phyloP scores from a whole-genome alignment of 1,139 yeast genomes.

The Geotrichum cucujoidarum region DNA sequence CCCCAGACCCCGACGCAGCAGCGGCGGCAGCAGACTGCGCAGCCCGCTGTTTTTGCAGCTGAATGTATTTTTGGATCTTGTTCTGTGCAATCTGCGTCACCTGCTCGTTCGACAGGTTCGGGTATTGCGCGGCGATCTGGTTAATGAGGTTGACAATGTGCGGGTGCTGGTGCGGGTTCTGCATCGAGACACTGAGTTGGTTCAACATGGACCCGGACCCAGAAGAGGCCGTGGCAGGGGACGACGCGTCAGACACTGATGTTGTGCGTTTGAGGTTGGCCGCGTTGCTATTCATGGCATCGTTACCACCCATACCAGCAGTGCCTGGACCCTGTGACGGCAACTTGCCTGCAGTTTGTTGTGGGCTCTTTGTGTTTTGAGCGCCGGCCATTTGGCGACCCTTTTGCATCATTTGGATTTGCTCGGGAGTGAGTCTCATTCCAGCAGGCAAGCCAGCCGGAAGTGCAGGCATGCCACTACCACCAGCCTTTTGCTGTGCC shows the following conservation, averaged over 20 bases:
- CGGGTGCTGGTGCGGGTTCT: conserved; percentile 25
- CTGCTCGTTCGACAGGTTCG: conserved; percentile 62
- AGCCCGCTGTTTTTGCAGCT: conserved; percentile 30
- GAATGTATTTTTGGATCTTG: conserved; percentile 49
- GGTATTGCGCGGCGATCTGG: conserved; percentile 65
- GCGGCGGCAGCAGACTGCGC: conserved; percentile 33
- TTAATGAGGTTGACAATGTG: conserved; percentile 67
- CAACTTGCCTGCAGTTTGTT: conserved; percentile 4
- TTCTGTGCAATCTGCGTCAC: conserved; percentile 70
- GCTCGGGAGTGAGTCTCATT: conserved; percentile 13
- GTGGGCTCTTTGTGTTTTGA: conserved; percentile 37
- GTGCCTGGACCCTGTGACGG: conserved; percentile 1
- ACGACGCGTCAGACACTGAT: neutral
- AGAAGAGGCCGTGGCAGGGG: neutral
- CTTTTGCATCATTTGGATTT: conserved; percentile 24
- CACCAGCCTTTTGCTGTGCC: neutral
- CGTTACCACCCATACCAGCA: neutral
- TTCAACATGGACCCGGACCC: conserved; percentile 11
- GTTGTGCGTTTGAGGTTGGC: conserved; percentile 8
- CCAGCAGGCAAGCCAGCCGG: conserved; percentile 1
- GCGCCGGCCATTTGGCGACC: conserved; percentile 26
- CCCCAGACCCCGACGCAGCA: neutral
- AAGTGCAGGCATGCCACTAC: neutral
- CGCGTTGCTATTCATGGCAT: conserved; percentile 9
- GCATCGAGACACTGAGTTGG: conserved; percentile 18